A percentile compares a stretch with the other conserved stretches of the same genome.
phyloP scores from a whole-genome alignment of 495 filamentous ascomycete genomes.

The Xylaria sp. region DNA sequence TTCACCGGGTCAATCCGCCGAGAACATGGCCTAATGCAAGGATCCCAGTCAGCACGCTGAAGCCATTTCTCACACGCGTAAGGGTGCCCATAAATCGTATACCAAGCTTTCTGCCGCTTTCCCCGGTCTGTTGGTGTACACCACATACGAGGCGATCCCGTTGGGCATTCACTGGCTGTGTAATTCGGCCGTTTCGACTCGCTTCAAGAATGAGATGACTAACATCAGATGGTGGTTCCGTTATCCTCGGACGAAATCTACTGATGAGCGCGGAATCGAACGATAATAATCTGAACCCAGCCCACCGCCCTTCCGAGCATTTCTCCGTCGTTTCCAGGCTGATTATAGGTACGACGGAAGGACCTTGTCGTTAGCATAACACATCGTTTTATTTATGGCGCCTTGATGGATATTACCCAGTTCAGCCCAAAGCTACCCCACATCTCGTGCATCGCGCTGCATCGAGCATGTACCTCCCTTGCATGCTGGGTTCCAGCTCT shows the following conservation, averaged over 20 bases:
- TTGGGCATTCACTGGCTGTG: constrained; percentile 10
- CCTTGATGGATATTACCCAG: constrained; percentile 11
- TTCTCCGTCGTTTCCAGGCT: constrained; percentile 4
- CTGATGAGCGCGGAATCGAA: constrained; percentile 24
- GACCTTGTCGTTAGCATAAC: constrained; percentile 20
- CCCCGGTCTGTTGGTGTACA: background rate
- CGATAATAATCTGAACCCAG: constrained; percentile 22
- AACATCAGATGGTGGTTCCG: constrained; percentile 22
- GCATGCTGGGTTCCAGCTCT: background rate
- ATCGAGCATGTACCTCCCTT: constrained; percentile 2
- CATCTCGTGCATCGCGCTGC: constrained; percentile 2
- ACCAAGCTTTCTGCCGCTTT: constrained; percentile 21
- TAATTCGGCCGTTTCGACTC: constrained; percentile 5
- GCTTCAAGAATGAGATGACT: constrained; percentile 21
- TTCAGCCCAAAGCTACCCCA: constrained; percentile 19
- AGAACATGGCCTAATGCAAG: constrained; percentile 6
- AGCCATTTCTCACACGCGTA: background rate
- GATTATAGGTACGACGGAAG: constrained; percentile 11
- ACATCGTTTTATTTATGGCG: background rate
- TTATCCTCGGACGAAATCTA: constrained; percentile 19
- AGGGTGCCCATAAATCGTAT: constrained; percentile 17
- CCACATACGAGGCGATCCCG: background rate
- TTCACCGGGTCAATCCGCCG: constrained; percentile 15
- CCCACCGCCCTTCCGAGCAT: constrained; percentile 15
- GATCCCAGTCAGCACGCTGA: constrained; percentile 19